Base-by-base conservation (phyloP, 768 basidiomycete species). In the Russula earlei region DNA sequence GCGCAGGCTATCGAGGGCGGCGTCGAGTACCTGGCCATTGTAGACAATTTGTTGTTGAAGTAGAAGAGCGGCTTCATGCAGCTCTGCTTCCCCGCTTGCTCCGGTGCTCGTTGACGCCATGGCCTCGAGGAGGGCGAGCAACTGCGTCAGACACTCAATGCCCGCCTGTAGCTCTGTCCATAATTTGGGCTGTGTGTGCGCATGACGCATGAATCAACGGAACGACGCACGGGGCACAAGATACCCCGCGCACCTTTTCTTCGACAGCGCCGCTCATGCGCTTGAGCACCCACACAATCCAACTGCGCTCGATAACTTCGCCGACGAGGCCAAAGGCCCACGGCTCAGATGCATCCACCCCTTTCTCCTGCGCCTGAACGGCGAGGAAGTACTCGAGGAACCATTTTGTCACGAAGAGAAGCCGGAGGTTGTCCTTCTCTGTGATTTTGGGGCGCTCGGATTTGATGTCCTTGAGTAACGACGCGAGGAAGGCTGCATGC, bases 111-210 rank as follows among this genome's bases (percentile, higher is more conserved):
- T 72, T 44, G 76, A 73, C 31, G 84, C 77, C 85, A 99, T 92
- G 45, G 72, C 71, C 64, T 97, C 93, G 66, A 98, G 84, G 64
- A 95, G 80, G 44, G 91, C 78, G 29, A 98, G 78, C 52, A 98
- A 76, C 64, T 96, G 93, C 19, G 91, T 93, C 62, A 98, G 80
- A 68, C 91, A 95, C 65, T 95, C 90, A 65, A 96, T 82, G 31
- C 92, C 91, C 31, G 92, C 90, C 69, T 97, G 92, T 25, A 98
- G 75, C 67, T 96, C 94, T 25, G 83, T 89, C 92, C 93, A 98
- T 57, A 82, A 74, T 66, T 93, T 93, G 29, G 95, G 95, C 91
- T 96, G 63, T 44, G 54, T 24, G 42, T 19, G 25, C 41, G 47
- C 11, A 46, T 12, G 19, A 43, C 41, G 24, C 24, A 19, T 57